Conservation (phyloP, 2,329 filamentous ascomycete species). For the Aspergillus pseudoglaucus region DNA sequence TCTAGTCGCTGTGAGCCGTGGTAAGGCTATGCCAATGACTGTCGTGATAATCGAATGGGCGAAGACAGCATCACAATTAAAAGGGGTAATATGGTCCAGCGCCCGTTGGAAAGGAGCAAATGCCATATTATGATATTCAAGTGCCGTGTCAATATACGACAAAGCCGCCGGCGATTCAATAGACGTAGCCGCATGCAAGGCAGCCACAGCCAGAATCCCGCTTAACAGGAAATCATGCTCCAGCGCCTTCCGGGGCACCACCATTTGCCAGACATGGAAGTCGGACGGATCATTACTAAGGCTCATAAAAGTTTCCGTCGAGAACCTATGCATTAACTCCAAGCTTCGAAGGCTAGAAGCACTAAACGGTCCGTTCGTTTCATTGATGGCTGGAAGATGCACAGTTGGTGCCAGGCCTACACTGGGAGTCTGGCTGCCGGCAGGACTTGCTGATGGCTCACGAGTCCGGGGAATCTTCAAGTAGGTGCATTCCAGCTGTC, state of each 20-base stretch:
- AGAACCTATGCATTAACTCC: conserved; percentile 49
- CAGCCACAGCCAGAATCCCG: conserved; percentile 34
- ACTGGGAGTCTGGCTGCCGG: conserved; percentile 1
- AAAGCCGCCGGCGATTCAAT: conserved; percentile 22
- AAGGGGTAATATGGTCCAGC: conserved; percentile 27
- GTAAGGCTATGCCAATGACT: conserved; percentile 30
- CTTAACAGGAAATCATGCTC: conserved; percentile 38
- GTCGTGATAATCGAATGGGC: conserved; percentile 33
- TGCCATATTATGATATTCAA: conserved; percentile 31
- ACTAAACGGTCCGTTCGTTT: conserved; percentile 5
- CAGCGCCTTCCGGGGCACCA: conserved; percentile 36
- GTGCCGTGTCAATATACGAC: conserved; percentile 30
- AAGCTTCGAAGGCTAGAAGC: conserved; percentile 32
- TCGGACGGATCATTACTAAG: conserved; percentile 28
- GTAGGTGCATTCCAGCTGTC: conserved; percentile 29
- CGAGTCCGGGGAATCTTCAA: conserved; percentile 15
- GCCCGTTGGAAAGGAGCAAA: conserved; percentile 29
- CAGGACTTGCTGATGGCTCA: conserved; percentile 6
- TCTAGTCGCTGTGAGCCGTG: conserved; percentile 23
- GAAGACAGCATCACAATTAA: conserved; percentile 33
- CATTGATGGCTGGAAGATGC: neutral
- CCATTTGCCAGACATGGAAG: conserved; percentile 33
- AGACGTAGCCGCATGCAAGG: conserved; percentile 34
- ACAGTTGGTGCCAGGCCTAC: neutral
- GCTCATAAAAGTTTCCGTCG: conserved; percentile 41